These are phyloP conservation scores for Castanea mollissima DNA, from an alignment of 306 rosid species.

Conservation along the genomic window DNA sequence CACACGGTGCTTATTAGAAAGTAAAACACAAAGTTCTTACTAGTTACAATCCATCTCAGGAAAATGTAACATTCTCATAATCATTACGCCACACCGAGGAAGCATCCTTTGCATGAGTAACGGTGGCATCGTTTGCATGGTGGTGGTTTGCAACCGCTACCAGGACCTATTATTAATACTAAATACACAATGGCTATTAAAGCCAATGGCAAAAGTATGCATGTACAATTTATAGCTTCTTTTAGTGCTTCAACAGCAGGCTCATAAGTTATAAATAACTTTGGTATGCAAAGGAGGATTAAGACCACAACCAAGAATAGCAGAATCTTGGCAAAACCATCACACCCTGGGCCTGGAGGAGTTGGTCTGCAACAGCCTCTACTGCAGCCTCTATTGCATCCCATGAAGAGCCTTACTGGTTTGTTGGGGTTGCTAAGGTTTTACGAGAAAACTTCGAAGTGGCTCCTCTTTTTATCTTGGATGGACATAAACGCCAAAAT, in stretches of 20 bases:
- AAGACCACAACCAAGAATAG: constrained; percentile 50
- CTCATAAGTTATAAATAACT: constrained; percentile 24
- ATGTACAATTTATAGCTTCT: constrained; percentile 33
- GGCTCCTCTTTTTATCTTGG: background rate
- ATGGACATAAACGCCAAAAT: constrained; percentile 10
- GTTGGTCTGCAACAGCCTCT: no score
- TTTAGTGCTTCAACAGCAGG: constrained; percentile 22
- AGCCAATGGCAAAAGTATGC: constrained; percentile 32
- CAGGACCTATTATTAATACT: constrained; percentile 38
- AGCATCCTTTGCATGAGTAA: constrained; percentile 23
- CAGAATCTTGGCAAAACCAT: constrained; percentile 39
- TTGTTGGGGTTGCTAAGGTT: background rate
- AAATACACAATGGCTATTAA: constrained; percentile 41
- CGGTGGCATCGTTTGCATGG: constrained; percentile 28
- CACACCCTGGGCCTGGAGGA: constrained; percentile 21
- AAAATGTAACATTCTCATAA: background rate
- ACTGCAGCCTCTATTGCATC: constrained; percentile 36
- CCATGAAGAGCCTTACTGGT: constrained; percentile 38
- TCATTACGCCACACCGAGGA: background rate
- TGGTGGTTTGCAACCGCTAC: constrained; percentile 18
- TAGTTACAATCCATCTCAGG: background rate
- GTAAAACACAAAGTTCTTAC: no score
- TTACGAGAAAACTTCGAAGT: background rate
- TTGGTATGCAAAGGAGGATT: constrained; percentile 43
- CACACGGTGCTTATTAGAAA: background rate